These are phyloP conservation scores for Candolleomyces efflorescens DNA, from an alignment of 768 basidiomycete genomes.

Conservation along the genomic window DNA sequence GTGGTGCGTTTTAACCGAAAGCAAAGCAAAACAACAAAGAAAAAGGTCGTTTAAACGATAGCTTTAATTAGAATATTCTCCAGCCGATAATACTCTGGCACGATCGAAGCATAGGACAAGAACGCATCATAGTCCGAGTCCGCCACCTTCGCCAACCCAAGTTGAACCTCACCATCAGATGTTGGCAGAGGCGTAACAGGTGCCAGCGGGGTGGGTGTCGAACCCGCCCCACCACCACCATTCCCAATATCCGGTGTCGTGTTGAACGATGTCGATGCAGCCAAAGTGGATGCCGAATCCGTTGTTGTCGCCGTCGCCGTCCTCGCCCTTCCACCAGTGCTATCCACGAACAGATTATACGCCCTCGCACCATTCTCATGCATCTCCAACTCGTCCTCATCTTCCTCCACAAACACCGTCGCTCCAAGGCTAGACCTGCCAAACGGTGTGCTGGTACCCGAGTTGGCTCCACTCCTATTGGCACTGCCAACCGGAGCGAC, in stretches of 20 bases:
- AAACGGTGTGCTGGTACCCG: conserved; percentile 68
- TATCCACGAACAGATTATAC: neutral
- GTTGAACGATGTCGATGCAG: conserved; percentile 39
- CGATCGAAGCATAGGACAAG: conserved; percentile 80
- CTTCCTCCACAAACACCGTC: conserved; percentile 62
- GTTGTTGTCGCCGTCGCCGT: conserved; percentile 31
- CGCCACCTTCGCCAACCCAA: conserved; percentile 77
- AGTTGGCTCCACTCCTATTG: conserved; percentile 49
- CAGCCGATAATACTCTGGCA: conserved; percentile 77
- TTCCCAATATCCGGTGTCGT: conserved; percentile 58
- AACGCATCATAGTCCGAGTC: conserved; percentile 83
- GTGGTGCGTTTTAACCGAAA: neutral
- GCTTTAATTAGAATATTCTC: conserved; percentile 76
- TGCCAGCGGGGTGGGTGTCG: conserved; percentile 47
- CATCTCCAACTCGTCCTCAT: conserved; percentile 69
- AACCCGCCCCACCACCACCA: conserved; percentile 24
- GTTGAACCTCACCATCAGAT: conserved; percentile 65
- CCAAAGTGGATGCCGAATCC: neutral
- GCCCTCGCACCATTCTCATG: conserved; percentile 30
- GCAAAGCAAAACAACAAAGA: too few species aligned
- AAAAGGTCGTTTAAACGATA: conserved; percentile 31
- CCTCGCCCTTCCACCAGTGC: conserved; percentile 35
- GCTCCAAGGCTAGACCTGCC: conserved; percentile 46
- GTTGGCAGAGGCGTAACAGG: conserved; percentile 70
- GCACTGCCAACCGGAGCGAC: conserved; percentile 10